Conservation (phyloP, 2,329 filamentous ascomycete species). For the Macrophomina phaseolina region DNA sequence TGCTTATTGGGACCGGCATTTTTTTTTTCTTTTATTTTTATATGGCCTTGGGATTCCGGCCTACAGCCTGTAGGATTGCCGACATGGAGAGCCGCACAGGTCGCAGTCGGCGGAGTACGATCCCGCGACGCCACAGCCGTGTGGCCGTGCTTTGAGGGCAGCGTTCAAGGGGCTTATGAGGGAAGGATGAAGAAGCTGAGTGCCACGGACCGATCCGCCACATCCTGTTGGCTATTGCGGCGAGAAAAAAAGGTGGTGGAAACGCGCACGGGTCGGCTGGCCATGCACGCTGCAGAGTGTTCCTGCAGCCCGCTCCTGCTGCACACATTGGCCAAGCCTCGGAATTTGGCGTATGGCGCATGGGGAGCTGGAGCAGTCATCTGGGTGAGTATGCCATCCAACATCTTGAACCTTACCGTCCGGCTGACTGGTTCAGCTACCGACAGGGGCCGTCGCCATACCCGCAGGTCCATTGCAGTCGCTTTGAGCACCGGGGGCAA, state of each 20-base stretch:
- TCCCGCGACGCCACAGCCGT: constrained; percentile 26
- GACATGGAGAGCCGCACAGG: constrained; percentile 12
- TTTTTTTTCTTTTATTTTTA: background rate
- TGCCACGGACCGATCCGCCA: constrained; percentile 22
- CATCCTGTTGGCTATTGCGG: constrained; percentile 4
- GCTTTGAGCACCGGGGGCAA: too few relatives aligned
- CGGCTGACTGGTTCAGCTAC: too few relatives aligned
- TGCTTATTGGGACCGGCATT: background rate
- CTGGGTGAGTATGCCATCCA: too few relatives aligned
- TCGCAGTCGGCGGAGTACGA: background rate
- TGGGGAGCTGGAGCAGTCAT: too few relatives aligned
- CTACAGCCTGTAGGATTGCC: background rate
- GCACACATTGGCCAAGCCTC: too few relatives aligned
- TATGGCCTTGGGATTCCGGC: background rate
- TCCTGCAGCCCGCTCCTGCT: background rate
- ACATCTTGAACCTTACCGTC: too few relatives aligned
- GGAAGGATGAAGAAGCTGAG: constrained; percentile 14
- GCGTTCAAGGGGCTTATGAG: constrained; percentile 1
- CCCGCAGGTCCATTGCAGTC: too few relatives aligned
- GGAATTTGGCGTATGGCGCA: too few relatives aligned
- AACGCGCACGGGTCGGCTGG: background rate
- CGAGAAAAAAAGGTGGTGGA: background rate
- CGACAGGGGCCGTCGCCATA: too few relatives aligned
- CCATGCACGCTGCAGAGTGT: constrained; percentile 4
- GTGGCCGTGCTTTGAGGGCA: constrained; percentile 17